phyloP scores from a whole-genome alignment of 306 rosid genomes.

The Inga oerstediana region DNA sequence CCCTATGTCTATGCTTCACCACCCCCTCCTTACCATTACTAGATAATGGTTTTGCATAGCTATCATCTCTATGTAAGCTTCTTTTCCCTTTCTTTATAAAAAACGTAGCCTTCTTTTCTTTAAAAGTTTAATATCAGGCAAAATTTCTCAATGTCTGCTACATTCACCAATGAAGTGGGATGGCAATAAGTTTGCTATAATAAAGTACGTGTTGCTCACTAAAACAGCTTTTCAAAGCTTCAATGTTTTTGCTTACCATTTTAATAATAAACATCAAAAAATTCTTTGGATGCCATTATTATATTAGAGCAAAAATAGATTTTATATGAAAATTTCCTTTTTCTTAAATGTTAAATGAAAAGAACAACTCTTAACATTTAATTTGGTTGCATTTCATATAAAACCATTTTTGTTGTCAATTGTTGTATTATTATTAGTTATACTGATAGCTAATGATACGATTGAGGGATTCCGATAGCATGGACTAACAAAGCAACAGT shows the following conservation, averaged over 20 bases:
- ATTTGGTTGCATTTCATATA: not conserved
- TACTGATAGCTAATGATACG: not conserved
- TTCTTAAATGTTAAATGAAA: not conserved
- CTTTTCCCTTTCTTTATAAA: not conserved
- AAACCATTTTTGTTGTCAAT: not conserved
- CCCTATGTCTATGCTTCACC: slow-evolving; percentile 51
- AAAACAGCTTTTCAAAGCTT: not conserved
- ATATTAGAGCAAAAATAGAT: not conserved
- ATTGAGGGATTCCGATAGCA: not conserved
- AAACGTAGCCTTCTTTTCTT: not conserved
- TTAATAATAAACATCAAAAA: not conserved
- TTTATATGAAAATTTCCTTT: not conserved
- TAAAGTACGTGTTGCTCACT: no score
- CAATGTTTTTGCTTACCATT: not conserved
- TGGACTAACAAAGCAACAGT: not conserved
- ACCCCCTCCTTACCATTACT: slow-evolving; percentile 67
- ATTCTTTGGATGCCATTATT: not conserved
- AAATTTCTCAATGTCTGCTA: not conserved
- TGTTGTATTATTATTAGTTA: not conserved
- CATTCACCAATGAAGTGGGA: not conserved
- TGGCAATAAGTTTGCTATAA: not conserved
- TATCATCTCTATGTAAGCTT: slow-evolving; percentile 36
- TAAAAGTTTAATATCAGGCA: not conserved
- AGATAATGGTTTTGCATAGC: slow-evolving; percentile 34
- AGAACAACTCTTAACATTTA: not conserved